Base-by-base conservation (phyloP, 805 yeast species). In the Candida alai region DNA sequence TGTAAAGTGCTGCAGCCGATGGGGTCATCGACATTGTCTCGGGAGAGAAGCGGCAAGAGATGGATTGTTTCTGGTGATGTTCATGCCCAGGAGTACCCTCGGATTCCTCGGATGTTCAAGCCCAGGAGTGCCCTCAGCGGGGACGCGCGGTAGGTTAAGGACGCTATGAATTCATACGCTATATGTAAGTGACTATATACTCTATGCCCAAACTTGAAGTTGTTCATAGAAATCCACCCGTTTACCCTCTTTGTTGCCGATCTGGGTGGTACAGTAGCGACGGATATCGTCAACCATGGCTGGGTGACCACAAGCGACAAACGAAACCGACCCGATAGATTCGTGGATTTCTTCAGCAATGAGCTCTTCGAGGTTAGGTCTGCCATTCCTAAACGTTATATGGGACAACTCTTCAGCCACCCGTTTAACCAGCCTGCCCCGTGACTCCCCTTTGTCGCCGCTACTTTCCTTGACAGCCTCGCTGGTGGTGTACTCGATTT, bases 141-240 rank as follows among this genome's bases (percentile, higher is more conserved):
- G n/a, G n/a, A n/a, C n/a, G n/a, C n/a, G n/a, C n/a, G n/a, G n/a
- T n/a, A n/a, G n/a, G n/a, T n/a, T n/a, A n/a, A n/a, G n/a, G n/a
- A n/a, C n/a, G n/a, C n/a, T n/a, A n/a, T n/a, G n/a, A n/a, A n/a
- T n/a, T n/a, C n/a, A n/a, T n/a, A n/a, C n/a, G n/a, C n/a, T n/a
- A n/a, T n/a, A n/a, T n/a, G n/a, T n/a, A n/a, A n/a, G n/a, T n/a
- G n/a, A n/a, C n/a, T n/a, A n/a, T n/a, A n/a, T n/a, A n/a, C n/a
- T n/a, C n/a, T 17, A 28, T 12, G 41, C 30, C 94, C 95, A 84
- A 8, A 73, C 66, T 58, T 82, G 87, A 32, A 81, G 70, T 49
- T 83, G 89, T 52, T 86, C 95, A 49, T 67, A 80, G 49, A 78
- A 80, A 42, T 81, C 89, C 13, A 84, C 72, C 28, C 84, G 69